phyloP scores from a whole-genome alignment of 2,329 filamentous ascomycete genomes.

The Paraphoma sp. region DNA sequence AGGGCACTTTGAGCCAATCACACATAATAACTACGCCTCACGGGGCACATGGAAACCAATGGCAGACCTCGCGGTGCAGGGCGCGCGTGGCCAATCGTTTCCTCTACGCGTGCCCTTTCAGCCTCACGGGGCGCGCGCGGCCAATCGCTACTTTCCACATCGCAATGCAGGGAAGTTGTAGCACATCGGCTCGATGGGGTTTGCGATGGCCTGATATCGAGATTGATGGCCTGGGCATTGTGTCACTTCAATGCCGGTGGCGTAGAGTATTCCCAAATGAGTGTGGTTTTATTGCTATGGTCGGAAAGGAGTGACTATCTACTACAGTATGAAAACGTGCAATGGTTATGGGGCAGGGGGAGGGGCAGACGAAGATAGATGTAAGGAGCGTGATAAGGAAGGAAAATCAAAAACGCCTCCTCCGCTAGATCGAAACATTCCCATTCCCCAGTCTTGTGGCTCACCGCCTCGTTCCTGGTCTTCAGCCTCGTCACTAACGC shows the following conservation, averaged over 20 bases:
- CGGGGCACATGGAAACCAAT: conserved; percentile 1
- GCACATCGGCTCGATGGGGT: no score
- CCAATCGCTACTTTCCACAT: neutral
- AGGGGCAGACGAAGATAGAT: no score
- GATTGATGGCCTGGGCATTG: neutral
- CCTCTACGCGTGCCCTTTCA: neutral
- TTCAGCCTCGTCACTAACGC: conserved; percentile 8
- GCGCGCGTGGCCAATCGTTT: neutral
- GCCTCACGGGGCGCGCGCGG: neutral
- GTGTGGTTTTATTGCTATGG: no score
- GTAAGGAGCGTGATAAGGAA: no score
- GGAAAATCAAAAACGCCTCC: neutral
- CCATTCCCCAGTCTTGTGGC: conserved; percentile 5
- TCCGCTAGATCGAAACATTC: neutral
- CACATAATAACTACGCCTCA: neutral
- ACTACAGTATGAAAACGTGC: no score
- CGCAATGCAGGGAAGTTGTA: neutral
- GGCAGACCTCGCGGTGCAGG: neutral
- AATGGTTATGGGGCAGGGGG: no score
- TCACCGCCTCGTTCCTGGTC: neutral
- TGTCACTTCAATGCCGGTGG: no score
- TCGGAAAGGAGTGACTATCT: no score
- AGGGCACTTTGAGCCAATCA: no score
- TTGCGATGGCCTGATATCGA: neutral
- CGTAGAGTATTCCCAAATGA: no score